A percentile compares a stretch with the other conserved stretches of the same genome.
Evolutionary conservation across 2,329 filamentous ascomycete species (phyloP).

Genomic region (Colletotrichum sojae): DNA sequence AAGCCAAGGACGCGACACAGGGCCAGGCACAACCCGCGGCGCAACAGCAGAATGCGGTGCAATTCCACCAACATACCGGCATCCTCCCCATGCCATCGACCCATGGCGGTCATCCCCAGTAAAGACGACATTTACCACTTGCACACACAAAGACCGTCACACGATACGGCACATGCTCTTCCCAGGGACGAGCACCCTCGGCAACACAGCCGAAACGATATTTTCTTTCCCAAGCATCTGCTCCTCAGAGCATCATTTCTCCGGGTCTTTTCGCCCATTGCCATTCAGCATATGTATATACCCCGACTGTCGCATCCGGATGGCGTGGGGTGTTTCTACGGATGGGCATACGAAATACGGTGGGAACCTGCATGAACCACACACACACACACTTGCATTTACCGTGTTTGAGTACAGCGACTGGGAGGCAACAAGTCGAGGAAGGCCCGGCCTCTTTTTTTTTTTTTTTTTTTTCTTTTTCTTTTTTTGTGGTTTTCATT

Average conservation of each 20-base stretch:
- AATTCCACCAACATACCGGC: slow-evolving; percentile 30
- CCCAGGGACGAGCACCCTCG: background rate
- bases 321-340: slow-evolving; percentile 12
- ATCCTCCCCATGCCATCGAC: slow-evolving; percentile 19
- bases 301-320: slow-evolving; percentile 29
- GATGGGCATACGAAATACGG: slow-evolving; percentile 11
- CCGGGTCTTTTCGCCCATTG: background rate
- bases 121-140: background rate
- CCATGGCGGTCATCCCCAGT: slow-evolving; percentile 1
- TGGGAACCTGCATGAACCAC: slow-evolving; percentile 19
- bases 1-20: slow-evolving; percentile 5
- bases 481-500: background rate
- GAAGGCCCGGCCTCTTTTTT: background rate
- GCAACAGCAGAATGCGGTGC: slow-evolving; percentile 27
- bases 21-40: slow-evolving; percentile 1
- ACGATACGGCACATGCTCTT: background rate
- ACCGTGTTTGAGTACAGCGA: slow-evolving; percentile 14
- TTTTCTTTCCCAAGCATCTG: slow-evolving; percentile 24
- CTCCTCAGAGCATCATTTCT: slow-evolving; percentile 14
- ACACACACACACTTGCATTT: slow-evolving; percentile 2
- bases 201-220: background rate
- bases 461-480: background rate
- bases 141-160: background rate
- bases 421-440: background rate
- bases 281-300: slow-evolving; percentile 32